Percentiles rank a stretch among this genome's conserved stretches.
phyloP scores from a whole-genome alignment of 176 grass and related monocot species.

The Oropetium thomaeum region DNA sequence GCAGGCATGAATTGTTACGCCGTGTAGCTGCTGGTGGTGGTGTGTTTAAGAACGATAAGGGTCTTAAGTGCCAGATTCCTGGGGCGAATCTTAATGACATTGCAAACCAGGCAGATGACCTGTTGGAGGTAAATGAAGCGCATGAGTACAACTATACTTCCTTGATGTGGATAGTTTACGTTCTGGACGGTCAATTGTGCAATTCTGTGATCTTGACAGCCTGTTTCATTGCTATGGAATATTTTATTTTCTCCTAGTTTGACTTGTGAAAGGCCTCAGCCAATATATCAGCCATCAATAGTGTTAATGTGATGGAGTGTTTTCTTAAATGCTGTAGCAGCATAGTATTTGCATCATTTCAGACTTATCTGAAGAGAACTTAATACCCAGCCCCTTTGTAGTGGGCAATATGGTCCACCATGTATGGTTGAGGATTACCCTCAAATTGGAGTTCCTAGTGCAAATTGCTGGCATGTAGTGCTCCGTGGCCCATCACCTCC shows the following conservation, averaged over 20 bases:
- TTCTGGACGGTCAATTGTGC: not conserved
- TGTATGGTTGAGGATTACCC: not conserved
- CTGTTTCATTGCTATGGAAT: not conserved
- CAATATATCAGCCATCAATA: not conserved
- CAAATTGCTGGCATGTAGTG: not conserved
- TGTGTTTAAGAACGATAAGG: constrained; percentile 87
- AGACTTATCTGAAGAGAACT: not conserved
- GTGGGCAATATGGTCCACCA: not conserved
- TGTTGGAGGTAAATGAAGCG: constrained; percentile 64
- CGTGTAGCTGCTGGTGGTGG: constrained; percentile 92
- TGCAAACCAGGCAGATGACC: constrained; percentile 91
- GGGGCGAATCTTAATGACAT: constrained; percentile 92
- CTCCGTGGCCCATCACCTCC: not conserved
- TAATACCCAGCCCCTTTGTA: not conserved
- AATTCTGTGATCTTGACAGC: not conserved
- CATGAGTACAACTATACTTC: not conserved
- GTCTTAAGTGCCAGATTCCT: constrained; percentile 81
- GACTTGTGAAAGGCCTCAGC: not conserved
- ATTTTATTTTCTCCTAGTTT: not conserved
- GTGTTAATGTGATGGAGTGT: not conserved
- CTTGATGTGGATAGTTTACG: not conserved
- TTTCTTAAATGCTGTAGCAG: not conserved
- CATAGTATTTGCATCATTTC: not conserved
- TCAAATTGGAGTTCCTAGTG: not conserved
- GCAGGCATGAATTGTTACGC: constrained; percentile 76